Evolutionary conservation across 1,284 basidiomycete genomes (phyloP).

Genomic region (Pseudozyma pruni): DNA sequence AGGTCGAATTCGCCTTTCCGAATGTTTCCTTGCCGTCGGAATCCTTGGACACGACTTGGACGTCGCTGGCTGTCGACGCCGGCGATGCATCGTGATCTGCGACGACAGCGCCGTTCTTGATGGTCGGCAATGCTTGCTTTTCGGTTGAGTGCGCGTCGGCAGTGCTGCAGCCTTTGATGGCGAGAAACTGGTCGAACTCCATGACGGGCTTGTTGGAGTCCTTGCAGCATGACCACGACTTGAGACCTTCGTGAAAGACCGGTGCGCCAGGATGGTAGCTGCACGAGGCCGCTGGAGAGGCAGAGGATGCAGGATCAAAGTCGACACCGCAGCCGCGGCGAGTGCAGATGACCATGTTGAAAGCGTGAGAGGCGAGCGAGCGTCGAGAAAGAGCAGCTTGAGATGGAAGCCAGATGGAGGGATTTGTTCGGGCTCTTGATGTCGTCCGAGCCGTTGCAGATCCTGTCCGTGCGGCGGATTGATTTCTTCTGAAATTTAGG

Average conservation of each 20-base stretch:
- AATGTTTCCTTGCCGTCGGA: slow-evolving; percentile 46
- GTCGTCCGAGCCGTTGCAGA: background rate
- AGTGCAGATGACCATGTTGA: slow-evolving; percentile 60
- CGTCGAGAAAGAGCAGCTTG: background rate
- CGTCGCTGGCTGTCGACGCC: slow-evolving; percentile 12
- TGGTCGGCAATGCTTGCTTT: slow-evolving; percentile 46
- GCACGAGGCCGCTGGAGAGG: slow-evolving; percentile 33
- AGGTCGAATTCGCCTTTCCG: slow-evolving; percentile 9
- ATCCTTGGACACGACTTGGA: slow-evolving; percentile 13
- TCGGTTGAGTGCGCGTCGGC: slow-evolving; percentile 52
- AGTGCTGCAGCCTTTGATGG: slow-evolving; percentile 56
- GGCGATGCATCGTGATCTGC: slow-evolving; percentile 12
- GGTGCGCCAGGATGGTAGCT: slow-evolving; percentile 64
- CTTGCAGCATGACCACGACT: slow-evolving; percentile 68
- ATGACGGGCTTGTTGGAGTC: slow-evolving; percentile 66
- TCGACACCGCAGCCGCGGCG: slow-evolving; percentile 64
- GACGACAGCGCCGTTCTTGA: slow-evolving; percentile 41
- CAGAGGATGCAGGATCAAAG: slow-evolving; percentile 32
- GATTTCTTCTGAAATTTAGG: background rate
- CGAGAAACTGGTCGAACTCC: slow-evolving; percentile 66
- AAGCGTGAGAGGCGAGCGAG: no score
- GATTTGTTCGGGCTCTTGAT: background rate
- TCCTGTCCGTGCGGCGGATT: background rate
- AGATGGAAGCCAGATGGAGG: background rate
- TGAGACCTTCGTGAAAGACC: slow-evolving; percentile 67